Percentiles rank a stretch among this genome's conserved stretches.
phyloP scores from a whole-genome alignment of 2,329 filamentous ascomycete species.

The Aspergillus vadensis region DNA sequence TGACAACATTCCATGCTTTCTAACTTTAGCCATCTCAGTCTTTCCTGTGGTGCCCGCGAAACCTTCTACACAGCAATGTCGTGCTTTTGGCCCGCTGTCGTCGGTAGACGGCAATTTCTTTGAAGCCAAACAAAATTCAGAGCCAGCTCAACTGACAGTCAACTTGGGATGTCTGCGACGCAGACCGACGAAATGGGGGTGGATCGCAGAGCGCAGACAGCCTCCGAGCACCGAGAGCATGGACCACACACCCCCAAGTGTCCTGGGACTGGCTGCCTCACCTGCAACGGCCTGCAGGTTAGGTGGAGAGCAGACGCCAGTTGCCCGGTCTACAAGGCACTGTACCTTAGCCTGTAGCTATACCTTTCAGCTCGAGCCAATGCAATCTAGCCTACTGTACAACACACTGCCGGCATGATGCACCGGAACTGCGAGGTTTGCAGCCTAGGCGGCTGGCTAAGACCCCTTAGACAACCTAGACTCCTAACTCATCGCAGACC shows the following conservation, averaged over 20 bases:
- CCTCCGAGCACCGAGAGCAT: constrained; percentile 11
- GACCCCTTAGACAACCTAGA: constrained; percentile 10
- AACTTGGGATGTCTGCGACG: not conserved
- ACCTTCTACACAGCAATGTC: not conserved
- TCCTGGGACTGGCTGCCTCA: constrained; percentile 25
- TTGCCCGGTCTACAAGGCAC: constrained; percentile 12
- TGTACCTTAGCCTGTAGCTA: constrained; percentile 9
- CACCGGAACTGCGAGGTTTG: constrained; percentile 15
- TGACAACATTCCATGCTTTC: constrained; percentile 10
- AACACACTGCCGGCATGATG: constrained; percentile 11
- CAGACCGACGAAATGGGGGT: not conserved
- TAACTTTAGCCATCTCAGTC: constrained; percentile 1
- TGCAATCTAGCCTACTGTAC: constrained; percentile 1
- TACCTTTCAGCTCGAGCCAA: constrained; percentile 2
- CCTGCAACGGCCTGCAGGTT: constrained; percentile 17
- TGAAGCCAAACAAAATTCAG: not conserved
- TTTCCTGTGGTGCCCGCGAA: not conserved
- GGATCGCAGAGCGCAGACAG: not conserved
- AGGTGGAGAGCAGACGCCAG: constrained; percentile 14
- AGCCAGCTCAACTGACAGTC: not conserved
- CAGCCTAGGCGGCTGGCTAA: constrained; percentile 12
- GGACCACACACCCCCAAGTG: constrained; percentile 21
- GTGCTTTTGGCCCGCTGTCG: not conserved
- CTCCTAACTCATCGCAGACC: not conserved
- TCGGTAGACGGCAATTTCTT: not conserved